Conservation (phyloP, 106 monocot species). For the Platanthera zijinensis region DNA sequence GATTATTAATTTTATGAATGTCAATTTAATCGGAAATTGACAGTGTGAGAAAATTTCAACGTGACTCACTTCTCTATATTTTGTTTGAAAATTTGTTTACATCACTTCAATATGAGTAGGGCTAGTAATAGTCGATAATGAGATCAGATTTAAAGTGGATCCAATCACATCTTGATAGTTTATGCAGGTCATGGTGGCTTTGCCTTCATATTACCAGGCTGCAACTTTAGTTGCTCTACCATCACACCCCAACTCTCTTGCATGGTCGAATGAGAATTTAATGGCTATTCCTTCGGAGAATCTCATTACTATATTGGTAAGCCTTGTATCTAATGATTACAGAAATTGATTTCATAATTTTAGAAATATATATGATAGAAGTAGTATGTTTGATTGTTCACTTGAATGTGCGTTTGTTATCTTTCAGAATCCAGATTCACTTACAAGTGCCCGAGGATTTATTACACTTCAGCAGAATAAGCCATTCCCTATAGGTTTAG, state of each 20-base stretch:
- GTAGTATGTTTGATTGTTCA: neutral
- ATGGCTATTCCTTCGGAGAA: constrained; percentile 75
- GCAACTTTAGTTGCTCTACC: constrained; percentile 59
- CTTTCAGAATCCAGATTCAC: constrained; percentile 64
- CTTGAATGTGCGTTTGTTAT: neutral
- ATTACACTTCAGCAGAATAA: constrained; percentile 47
- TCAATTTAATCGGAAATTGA: too few relatives aligned
- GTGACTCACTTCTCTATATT: too few relatives aligned
- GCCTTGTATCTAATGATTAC: neutral
- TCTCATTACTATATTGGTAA: constrained; percentile 79
- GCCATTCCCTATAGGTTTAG: constrained; percentile 51
- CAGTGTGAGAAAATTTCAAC: too few relatives aligned
- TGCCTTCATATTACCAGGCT: constrained; percentile 36
- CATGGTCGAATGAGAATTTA: constrained; percentile 89
- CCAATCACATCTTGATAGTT: neutral
- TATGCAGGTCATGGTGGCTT: constrained; percentile 6
- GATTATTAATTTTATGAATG: too few relatives aligned
- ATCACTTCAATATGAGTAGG: too few relatives aligned
- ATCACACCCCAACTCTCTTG: constrained; percentile 64
- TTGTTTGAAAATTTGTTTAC: too few relatives aligned
- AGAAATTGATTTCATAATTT: neutral
- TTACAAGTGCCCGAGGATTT: constrained; percentile 49
- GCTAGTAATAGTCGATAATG: too few relatives aligned
- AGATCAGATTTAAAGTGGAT: too few relatives aligned
- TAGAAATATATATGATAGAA: neutral